Evolutionary conservation across 2,329 filamentous ascomycete species (phyloP).

Genomic region (Aspergillus sergii): DNA sequence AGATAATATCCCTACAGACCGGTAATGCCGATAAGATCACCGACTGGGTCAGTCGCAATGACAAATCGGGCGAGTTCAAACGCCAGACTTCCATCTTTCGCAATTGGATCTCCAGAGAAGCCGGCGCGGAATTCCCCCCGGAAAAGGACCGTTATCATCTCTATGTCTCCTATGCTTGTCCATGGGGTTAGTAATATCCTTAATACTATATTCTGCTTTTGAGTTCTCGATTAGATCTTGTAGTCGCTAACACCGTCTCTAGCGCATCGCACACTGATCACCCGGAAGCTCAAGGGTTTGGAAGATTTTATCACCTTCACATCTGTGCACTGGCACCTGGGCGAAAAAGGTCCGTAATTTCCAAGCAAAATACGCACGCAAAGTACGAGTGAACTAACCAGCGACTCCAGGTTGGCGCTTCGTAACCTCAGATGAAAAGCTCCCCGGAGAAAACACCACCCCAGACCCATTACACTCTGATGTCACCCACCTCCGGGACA

Average conservation of each 20-base stretch:
- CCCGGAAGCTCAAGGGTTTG: constrained; percentile 86
- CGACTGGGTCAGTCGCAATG: constrained; percentile 77
- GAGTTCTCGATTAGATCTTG: not conserved
- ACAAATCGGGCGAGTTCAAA: constrained; percentile 90
- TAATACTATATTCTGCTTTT: too few species aligned
- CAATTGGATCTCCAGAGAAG: constrained; percentile 72
- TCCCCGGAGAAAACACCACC: constrained; percentile 57
- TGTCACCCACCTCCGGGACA: constrained; percentile 72
- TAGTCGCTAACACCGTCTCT: constrained; percentile 20
- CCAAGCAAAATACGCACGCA: not conserved
- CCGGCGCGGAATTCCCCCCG: constrained; percentile 74
- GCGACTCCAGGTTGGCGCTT: constrained; percentile 76
- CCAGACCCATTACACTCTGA: constrained; percentile 63
- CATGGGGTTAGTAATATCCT: constrained; percentile 63
- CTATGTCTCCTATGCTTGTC: constrained; percentile 91
- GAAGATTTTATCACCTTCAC: constrained; percentile 80
- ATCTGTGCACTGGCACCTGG: constrained; percentile 92
- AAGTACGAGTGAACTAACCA: not conserved
- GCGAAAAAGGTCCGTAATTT: constrained; percentile 56
- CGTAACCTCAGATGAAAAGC: constrained; percentile 62
- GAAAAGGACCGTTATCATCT: constrained; percentile 93
- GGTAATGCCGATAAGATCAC: constrained; percentile 62
- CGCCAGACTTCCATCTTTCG: constrained; percentile 82
- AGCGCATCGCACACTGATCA: constrained; percentile 86
- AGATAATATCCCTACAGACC: constrained; percentile 19